Evolutionary conservation across 345 rosid species (phyloP), one percentile per base, ranked within the genome.

Genomic region (Camelina hispida): DNA sequence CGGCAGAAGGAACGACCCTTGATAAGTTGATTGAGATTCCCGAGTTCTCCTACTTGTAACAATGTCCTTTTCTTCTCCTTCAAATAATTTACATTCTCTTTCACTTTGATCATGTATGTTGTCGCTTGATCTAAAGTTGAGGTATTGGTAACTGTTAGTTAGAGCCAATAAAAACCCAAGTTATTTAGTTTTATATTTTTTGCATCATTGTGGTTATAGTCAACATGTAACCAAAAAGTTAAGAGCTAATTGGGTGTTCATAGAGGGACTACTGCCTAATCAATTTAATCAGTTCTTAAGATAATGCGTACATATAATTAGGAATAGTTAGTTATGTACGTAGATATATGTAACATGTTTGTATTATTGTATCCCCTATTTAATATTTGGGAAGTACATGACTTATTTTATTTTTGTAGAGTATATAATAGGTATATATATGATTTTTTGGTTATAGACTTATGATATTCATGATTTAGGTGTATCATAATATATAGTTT

Each of bases 61-160:
- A 76, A 61, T 7, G 28, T n/a, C 0, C 11, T 34, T 23, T 61
- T 76, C 79, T 76, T 76, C 57, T 68, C 69, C 47, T 37, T 53
- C 63, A 76, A 43, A 15, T 32, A 9, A 2, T 32, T 46, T 23
- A 76, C 30, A 30, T 53, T 76, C 38, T 61, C 69, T 68, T 68
- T 76, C 35, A 76, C 2, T 42, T 62, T 56, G 12, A 60, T 68
- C 74, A 68, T 68, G 63, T 62, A 62, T 40, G 69, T 10, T 60
- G 57, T 54, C 6, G 79, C 68, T 43, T 69, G 22, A 37, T 69
- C 74, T 40, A 76, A 40, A 76, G 79, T 2, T 69, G 69, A 17
- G 74, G 74, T 64, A 69, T 69, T 2, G 51, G 57, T 22, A 76
- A 43, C 79, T 68, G 64, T 11, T 61, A 20, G 22, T 20, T 20